Percentiles rank a stretch among this genome's conserved stretches.
phyloP scores from a whole-genome alignment of 176 grass and related monocot species.

The Tillandsia leiboldiana region DNA sequence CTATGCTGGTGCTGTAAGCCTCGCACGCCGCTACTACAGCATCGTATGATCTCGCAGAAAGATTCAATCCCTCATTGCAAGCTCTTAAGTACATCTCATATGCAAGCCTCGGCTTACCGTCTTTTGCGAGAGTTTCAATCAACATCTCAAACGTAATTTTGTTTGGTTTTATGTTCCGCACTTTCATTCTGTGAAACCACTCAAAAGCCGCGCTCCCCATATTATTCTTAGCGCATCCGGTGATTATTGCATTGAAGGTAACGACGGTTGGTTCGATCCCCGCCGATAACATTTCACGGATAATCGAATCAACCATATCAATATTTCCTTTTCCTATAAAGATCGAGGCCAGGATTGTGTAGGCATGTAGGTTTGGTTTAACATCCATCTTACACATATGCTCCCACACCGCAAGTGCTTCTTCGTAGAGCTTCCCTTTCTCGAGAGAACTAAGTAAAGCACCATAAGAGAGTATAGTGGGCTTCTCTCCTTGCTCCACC shows the following conservation, averaged over 20 bases:
- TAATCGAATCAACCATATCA: constrained; percentile 41
- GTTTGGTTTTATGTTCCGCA: constrained; percentile 46
- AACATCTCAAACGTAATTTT: constrained; percentile 74
- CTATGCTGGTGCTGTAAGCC: constrained; percentile 29
- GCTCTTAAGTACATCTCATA: constrained; percentile 72
- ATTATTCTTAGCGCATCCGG: constrained; percentile 36
- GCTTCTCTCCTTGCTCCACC: constrained; percentile 58
- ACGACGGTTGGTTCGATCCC: constrained; percentile 62
- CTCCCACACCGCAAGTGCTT: constrained; percentile 57
- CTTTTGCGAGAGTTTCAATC: constrained; percentile 52
- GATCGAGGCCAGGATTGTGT: constrained; percentile 67
- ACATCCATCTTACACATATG: constrained; percentile 74
- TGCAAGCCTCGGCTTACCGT: constrained; percentile 67
- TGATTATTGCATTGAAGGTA: constrained; percentile 89
- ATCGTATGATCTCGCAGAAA: constrained; percentile 61
- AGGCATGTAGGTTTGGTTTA: constrained; percentile 69
- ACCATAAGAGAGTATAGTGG: constrained; percentile 57
- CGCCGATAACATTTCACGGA: constrained; percentile 48
- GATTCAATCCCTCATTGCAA: constrained; percentile 38
- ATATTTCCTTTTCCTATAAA: constrained; percentile 53
- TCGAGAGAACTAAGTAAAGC: constrained; percentile 64
- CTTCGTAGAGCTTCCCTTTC: constrained; percentile 70
- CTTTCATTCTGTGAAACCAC: constrained; percentile 87
- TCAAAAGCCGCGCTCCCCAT: constrained; percentile 42
- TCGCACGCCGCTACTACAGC: constrained; percentile 39